These are phyloP conservation scores for Gossypioides kirkii DNA, from an alignment of 345 rosid species.

Conservation along the genomic window DNA sequence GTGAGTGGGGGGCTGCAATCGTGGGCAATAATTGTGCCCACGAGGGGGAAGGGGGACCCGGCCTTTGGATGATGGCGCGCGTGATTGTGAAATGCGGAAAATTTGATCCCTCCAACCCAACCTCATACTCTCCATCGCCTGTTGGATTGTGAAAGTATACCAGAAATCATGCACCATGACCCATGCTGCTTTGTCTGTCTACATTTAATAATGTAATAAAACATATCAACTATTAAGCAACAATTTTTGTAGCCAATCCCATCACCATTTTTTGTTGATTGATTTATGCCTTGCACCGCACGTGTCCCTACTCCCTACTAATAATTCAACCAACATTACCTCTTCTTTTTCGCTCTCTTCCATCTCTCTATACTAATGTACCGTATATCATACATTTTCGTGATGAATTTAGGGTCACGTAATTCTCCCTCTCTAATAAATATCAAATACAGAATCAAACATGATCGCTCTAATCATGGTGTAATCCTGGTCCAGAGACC, in stretches of 20 bases:
- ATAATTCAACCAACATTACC: not conserved
- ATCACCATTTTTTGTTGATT: not conserved
- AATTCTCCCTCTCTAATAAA: not conserved
- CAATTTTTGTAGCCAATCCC: not conserved
- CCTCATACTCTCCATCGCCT: not conserved
- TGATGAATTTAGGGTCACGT: not conserved
- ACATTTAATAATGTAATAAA: not conserved
- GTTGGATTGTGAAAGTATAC: conserved; percentile 19
- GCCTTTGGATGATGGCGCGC: conserved; percentile 20
- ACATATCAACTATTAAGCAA: not conserved
- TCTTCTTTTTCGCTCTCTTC: not conserved
- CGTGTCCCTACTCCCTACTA: not conserved
- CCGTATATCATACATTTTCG: not conserved
- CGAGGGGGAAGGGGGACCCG: conserved; percentile 41
- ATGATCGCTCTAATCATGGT: too few relatives aligned
- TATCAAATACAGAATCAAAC: too few relatives aligned
- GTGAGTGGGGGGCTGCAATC: conserved; percentile 28
- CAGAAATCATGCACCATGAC: not conserved
- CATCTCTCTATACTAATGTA: not conserved
- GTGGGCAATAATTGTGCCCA: conserved; percentile 52
- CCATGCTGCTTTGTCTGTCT: not conserved
- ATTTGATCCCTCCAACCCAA: not conserved
- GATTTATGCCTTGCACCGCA: conserved; percentile 7
- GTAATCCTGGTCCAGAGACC: too few relatives aligned
- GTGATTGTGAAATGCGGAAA: conserved; percentile 8